Conservation (phyloP, 495 filamentous ascomycete species). For the Amphirosellinia nigrospora region DNA sequence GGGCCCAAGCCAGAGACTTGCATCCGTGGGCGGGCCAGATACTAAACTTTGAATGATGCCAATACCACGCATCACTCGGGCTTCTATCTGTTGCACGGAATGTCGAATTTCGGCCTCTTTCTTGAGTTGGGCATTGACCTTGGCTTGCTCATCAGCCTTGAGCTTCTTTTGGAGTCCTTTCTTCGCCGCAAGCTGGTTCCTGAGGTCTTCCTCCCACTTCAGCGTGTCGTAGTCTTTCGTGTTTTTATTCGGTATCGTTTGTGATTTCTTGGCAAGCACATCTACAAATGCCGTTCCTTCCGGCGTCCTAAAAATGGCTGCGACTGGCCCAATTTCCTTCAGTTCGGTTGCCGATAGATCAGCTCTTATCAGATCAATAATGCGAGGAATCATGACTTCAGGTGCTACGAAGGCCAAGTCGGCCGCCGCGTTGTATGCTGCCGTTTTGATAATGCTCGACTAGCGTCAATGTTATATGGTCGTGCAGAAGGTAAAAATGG, state of each 20-base stretch:
- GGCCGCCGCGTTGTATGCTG: conserved; percentile 80
- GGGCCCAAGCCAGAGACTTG: conserved; percentile 82
- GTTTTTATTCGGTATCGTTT: conserved; percentile 76
- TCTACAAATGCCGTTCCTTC: conserved; percentile 89
- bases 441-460: conserved; percentile 60
- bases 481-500: neutral
- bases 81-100: conserved; percentile 68
- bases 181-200: conserved; percentile 85
- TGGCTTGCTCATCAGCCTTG: conserved; percentile 82
- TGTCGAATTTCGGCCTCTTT: conserved; percentile 83
- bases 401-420: conserved; percentile 95
- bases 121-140: conserved; percentile 86
- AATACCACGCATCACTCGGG: conserved; percentile 75
- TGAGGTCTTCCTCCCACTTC: conserved; percentile 96
- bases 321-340: conserved; percentile 74
- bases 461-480: conserved; percentile 31
- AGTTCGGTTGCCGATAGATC: conserved; percentile 73
- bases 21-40: conserved; percentile 81
- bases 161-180: conserved; percentile 92
- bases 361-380: conserved; percentile 72
- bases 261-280: conserved; percentile 79
- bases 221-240: conserved; percentile 90
- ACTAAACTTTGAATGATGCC: conserved; percentile 84
- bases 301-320: conserved; percentile 86
- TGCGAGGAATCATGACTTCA: conserved; percentile 73